Evolutionary conservation across 805 yeast species (phyloP).

Genomic region (Lipomyces orientalis): DNA sequence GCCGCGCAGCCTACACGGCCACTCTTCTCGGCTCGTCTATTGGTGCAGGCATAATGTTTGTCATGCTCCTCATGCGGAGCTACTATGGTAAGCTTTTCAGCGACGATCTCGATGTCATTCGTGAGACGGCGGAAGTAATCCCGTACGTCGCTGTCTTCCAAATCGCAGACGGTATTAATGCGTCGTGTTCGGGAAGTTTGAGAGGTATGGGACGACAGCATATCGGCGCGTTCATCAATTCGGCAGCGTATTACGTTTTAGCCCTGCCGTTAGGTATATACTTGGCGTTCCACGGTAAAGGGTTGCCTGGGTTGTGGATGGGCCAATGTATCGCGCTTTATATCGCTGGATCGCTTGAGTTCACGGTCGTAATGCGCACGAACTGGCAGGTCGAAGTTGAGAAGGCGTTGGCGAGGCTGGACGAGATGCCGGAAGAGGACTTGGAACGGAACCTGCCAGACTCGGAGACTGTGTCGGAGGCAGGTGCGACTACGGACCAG

Average conservation of each 20-base stretch:
- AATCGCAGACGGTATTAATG: slow-evolving; percentile 70
- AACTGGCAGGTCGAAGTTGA: slow-evolving; percentile 38
- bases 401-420: slow-evolving; percentile 37
- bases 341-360: slow-evolving; percentile 38
- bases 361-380: slow-evolving; percentile 34
- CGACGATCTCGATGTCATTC: slow-evolving; percentile 61
- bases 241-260: slow-evolving; percentile 70
- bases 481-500: neutral
- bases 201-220: slow-evolving; percentile 79
- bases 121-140: slow-evolving; percentile 58
- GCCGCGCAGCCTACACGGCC: slow-evolving; percentile 53
- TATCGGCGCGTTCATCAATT: slow-evolving; percentile 71
- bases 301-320: slow-evolving; percentile 74
- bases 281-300: slow-evolving; percentile 58
- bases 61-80: slow-evolving; percentile 54
- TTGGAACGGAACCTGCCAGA: slow-evolving; percentile 4
- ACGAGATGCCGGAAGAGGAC: slow-evolving; percentile 25
- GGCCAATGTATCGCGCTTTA: slow-evolving; percentile 56
- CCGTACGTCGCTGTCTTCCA: slow-evolving; percentile 72
- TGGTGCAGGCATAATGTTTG: slow-evolving; percentile 41
- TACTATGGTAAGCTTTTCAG: slow-evolving; percentile 66
- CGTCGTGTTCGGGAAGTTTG: slow-evolving; percentile 72
- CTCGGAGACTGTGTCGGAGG: neutral
- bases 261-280: slow-evolving; percentile 71
- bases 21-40: slow-evolving; percentile 47